These are phyloP conservation scores for Juncus effusus DNA, from an alignment of 176 grass and related monocot species.

Conservation along the genomic window DNA sequence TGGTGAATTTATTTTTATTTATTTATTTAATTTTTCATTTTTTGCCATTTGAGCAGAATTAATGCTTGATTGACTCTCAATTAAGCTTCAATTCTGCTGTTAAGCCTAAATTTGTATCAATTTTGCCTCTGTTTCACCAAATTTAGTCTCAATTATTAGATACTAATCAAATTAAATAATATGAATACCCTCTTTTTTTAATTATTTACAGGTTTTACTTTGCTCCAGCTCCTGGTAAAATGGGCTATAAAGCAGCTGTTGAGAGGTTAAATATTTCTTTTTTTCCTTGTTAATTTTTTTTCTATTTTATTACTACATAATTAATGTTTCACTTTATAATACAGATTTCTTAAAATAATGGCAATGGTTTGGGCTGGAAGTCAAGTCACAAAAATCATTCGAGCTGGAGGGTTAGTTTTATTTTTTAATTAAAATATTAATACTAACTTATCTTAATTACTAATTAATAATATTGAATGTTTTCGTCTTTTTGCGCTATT, in stretches of 20 bases:
- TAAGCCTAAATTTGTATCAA: no score
- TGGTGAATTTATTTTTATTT: slow-evolving; percentile 46
- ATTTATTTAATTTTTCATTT: no score
- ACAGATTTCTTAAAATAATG: slow-evolving; percentile 88
- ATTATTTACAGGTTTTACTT: slow-evolving; percentile 76
- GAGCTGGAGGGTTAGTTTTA: slow-evolving; percentile 69
- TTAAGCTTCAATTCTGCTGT: background rate
- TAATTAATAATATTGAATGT: slow-evolving; percentile 7
- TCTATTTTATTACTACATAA: background rate
- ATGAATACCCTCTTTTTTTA: background rate
- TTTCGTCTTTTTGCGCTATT: background rate
- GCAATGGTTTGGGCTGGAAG: slow-evolving; percentile 96
- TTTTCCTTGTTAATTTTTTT: background rate
- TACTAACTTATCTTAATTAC: background rate
- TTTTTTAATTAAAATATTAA: background rate
- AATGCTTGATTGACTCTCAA: background rate
- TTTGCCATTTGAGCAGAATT: no score
- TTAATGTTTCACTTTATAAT: slow-evolving; percentile 3
- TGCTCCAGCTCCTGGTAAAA: slow-evolving; percentile 72
- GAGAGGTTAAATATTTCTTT: slow-evolving; percentile 46
- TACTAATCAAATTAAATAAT: background rate
- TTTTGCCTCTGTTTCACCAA: background rate
- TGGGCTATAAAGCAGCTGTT: slow-evolving; percentile 80
- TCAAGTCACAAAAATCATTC: slow-evolving; percentile 89
- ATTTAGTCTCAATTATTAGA: background rate